These are phyloP conservation scores for Moricandia moricandioides DNA, from an alignment of 345 rosid species.

Conservation along the genomic window DNA sequence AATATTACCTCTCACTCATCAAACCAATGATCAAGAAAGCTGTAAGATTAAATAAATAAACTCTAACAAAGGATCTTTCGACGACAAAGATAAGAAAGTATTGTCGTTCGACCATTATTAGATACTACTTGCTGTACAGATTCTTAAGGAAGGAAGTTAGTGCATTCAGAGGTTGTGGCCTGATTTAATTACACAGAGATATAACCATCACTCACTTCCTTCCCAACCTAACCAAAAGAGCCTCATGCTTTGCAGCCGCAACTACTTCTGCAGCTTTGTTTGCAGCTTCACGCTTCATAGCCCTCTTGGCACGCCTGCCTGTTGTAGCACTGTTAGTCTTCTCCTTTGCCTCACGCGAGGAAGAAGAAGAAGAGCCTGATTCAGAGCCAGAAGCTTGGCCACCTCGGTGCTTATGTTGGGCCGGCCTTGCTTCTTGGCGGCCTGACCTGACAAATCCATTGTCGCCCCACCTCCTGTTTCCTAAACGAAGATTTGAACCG, in stretches of 20 bases:
- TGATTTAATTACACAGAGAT: conserved; percentile 19
- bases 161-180: not conserved
- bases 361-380: conserved; percentile 29
- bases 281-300: conserved; percentile 91
- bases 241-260: conserved; percentile 46
- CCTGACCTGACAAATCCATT: conserved; percentile 90
- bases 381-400: conserved; percentile 50
- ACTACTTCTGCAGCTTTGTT: conserved; percentile 62
- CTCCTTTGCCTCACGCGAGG: conserved; percentile 52
- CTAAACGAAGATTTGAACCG: conserved; percentile 57
- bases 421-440: conserved; percentile 87
- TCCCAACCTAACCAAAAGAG: conserved; percentile 40
- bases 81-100: not conserved
- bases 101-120: conserved; percentile 27
- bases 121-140: conserved; percentile 30
- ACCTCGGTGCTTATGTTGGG: conserved; percentile 30
- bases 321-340: conserved; percentile 43
- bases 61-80: not conserved
- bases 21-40: conserved; percentile 12
- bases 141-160: conserved; percentile 6
- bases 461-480: conserved; percentile 94
- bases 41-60: not conserved
- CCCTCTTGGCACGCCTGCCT: conserved; percentile 86
- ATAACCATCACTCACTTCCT: conserved; percentile 26
- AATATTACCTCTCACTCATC: not conserved